Conservation (phyloP, 805 yeast species). For the Myxozyma kluyveri region DNA sequence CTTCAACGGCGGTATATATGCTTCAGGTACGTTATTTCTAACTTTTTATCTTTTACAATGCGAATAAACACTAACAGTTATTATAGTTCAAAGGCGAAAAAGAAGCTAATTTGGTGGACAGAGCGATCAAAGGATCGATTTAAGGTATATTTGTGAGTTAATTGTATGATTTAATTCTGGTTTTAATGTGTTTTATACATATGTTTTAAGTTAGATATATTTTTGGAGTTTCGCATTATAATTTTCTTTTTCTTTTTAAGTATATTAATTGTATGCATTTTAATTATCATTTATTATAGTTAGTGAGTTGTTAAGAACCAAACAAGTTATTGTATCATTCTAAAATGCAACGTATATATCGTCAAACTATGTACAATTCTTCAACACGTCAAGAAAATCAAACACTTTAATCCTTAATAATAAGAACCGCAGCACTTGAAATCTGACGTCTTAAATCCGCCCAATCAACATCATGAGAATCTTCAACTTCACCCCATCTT, state of each 20-base stretch:
- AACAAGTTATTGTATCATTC: background rate
- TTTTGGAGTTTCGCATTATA: background rate
- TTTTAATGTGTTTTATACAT: background rate
- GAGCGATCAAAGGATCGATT: conserved; percentile 21
- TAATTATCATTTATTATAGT: background rate
- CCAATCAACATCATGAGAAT: conserved; percentile 95
- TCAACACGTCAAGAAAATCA: background rate
- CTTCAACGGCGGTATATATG: conserved; percentile 31
- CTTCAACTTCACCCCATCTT: conserved; percentile 98
- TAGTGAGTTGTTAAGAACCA: background rate
- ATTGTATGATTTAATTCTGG: background rate
- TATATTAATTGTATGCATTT: background rate
- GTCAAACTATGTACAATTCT: background rate
- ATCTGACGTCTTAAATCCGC: conserved; percentile 82
- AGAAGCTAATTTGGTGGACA: conserved; percentile 31
- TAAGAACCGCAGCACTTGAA: conserved; percentile 69
- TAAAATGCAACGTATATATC: conserved; percentile 1
- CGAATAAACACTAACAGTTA: conserved; percentile 1
- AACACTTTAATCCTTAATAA: conserved; percentile 31
- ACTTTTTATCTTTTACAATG: background rate
- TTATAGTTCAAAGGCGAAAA: conserved; percentile 31
- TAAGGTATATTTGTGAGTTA: background rate
- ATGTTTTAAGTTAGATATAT: background rate
- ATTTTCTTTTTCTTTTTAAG: background rate
- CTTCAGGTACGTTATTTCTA: conserved; percentile 30